These are phyloP conservation scores for Tuber umbilicatum DNA, from an alignment of 495 filamentous ascomycete species.

Conservation along the genomic window DNA sequence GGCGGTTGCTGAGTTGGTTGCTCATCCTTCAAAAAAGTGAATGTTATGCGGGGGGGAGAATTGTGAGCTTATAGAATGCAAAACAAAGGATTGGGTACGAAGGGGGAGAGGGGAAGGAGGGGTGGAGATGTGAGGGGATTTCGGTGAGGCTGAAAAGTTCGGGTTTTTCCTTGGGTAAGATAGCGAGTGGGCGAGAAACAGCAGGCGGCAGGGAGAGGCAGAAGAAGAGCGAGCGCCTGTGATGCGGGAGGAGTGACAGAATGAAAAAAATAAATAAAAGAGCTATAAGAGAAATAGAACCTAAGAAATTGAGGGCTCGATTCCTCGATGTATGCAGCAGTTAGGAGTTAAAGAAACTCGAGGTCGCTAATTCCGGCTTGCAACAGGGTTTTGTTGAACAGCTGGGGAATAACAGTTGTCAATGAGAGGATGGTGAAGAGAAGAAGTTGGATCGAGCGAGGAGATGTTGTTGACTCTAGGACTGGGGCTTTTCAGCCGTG, in stretches of 20 bases:
- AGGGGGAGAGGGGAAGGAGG: not conserved
- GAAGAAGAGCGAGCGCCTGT: not conserved
- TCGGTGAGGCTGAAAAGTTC: not conserved
- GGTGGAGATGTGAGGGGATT: not conserved
- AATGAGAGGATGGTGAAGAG: not conserved
- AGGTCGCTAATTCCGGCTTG: not conserved
- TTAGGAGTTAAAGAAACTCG: not conserved
- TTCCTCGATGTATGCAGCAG: not conserved
- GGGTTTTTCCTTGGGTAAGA: not conserved
- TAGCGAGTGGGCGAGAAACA: not conserved
- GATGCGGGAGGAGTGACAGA: slow-evolving; percentile 1
- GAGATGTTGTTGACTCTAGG: not conserved
- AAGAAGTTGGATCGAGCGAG: not conserved
- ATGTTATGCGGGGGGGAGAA: slow-evolving; percentile 11
- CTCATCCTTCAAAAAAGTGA: slow-evolving; percentile 18
- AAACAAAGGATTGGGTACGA: not conserved
- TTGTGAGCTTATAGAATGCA: slow-evolving; percentile 17
- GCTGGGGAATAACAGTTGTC: not conserved
- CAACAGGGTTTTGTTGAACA: not conserved
- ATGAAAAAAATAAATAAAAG: not conserved
- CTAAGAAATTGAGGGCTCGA: not conserved
- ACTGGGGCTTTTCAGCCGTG: not conserved
- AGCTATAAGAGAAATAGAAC: not conserved
- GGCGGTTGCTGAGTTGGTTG: slow-evolving; percentile 29
- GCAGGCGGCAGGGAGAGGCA: not conserved